Evolutionary conservation across 2,329 filamentous ascomycete genomes (phyloP), one percentile per base, ranked within the genome.

Genomic region (Ophiostoma novo-ulmi): DNA sequence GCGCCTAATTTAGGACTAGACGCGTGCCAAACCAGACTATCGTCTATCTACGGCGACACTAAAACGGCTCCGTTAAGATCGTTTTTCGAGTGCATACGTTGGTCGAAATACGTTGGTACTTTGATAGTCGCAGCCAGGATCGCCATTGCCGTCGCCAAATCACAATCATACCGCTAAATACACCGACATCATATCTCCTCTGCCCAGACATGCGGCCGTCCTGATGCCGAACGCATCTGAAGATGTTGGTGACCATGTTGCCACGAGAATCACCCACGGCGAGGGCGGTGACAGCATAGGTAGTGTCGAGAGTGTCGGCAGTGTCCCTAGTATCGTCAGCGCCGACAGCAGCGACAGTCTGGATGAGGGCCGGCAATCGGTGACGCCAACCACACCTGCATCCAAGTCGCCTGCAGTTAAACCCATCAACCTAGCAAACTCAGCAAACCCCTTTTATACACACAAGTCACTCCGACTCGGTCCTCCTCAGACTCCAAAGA

Each of bases 201-300:
- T 48, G 48, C 26, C 22, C 41, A 35, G 67, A 35, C 52, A 69
- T 73, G 72, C 35, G n/a, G 52, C 67, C 41, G 66, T 71, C 67
- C 66, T 44, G 67, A 73, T 73, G 73, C 70, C 70, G 69, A 64
- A 70, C 67, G 65, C 65, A 44, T 48, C 65, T 67, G 63, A 65
- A 36, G 63, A 65, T 65, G 63, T 36, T 22, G 63, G 63, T 22
- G 36, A 65, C 35, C 31, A 35, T 14, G 58, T 63, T 31, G 58
- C 58, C 58, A 63, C 26, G 26, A 31, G 58, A 35, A 63, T 63
- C 11, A 63, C 58, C 22, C 58, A 38, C 35, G 61, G 61, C 61
- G 61, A 38, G 17, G 61, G 61, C 61, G 61, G 61, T 35, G 61
- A 64, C 35, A 63, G 58, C 26, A n/a, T 63, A 13, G 58, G 22